Evolutionary conservation across 139 green algal species (phyloP).

Genomic region (Micractinium sp.): DNA sequence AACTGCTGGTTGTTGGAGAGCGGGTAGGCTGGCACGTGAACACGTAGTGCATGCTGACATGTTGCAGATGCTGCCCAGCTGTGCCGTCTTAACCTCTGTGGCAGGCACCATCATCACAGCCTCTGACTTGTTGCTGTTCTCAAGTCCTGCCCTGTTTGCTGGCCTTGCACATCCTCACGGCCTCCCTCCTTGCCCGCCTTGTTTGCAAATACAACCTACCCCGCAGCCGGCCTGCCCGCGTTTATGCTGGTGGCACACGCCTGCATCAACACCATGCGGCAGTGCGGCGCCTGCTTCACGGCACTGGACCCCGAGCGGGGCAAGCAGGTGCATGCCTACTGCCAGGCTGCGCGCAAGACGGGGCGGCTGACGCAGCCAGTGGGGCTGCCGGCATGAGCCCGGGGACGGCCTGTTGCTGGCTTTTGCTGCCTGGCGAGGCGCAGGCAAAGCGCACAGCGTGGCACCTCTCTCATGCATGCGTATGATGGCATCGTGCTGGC

Average conservation of each 20-base stretch:
- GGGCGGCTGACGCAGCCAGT: neutral
- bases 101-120: neutral
- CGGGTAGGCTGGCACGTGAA: no score
- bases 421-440: no score
- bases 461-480: neutral
- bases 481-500: neutral
- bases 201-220: neutral
- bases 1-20: no score
- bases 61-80: neutral
- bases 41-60: no score
- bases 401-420: neutral
- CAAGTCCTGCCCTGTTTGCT: neutral
- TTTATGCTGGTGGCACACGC: slow-evolving; percentile 21
- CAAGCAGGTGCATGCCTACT: slow-evolving; percentile 12
- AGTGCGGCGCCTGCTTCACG: slow-evolving; percentile 18
- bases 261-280: slow-evolving; percentile 10
- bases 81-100: neutral
- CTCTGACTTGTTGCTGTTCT: neutral
- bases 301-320: slow-evolving; percentile 8
- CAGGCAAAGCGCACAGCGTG: neutral
- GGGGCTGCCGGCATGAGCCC: neutral
- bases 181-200: neutral
- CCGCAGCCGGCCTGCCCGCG: slow-evolving; percentile 15
- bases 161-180: no score
- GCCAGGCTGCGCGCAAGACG: neutral